Evolutionary conservation across 805 yeast species (phyloP).

Genomic region (Sungouiella blattae): DNA sequence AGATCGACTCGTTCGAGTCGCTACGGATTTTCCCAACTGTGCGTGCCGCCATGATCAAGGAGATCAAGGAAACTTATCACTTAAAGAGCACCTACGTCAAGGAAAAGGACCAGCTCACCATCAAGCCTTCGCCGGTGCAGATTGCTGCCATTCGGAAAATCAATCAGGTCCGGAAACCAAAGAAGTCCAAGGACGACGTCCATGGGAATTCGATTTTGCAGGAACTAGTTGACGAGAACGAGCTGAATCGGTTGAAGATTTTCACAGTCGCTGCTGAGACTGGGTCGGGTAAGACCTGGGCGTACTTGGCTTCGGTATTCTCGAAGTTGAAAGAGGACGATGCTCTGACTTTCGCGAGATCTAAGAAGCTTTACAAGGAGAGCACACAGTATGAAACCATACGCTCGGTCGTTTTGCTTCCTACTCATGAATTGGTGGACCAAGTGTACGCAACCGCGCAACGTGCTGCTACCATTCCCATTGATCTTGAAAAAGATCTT

Average conservation of each 20-base stretch:
- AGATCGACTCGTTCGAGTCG: slow-evolving; percentile 62
- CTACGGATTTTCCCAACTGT: slow-evolving; percentile 66
- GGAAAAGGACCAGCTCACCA: slow-evolving; percentile 26
- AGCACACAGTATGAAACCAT: slow-evolving; percentile 36
- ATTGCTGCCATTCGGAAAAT: slow-evolving; percentile 62
- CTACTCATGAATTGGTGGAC: slow-evolving; percentile 83
- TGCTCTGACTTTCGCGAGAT: slow-evolving; percentile 19
- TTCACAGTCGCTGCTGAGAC: slow-evolving; percentile 93
- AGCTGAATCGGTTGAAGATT: slow-evolving; percentile 42
- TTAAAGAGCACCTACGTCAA: slow-evolving; percentile 31
- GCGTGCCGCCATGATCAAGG: slow-evolving; percentile 53
- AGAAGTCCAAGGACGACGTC: slow-evolving; percentile 21
- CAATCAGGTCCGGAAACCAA: slow-evolving; percentile 38
- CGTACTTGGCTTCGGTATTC: slow-evolving; percentile 75
- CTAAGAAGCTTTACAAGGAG: slow-evolving; percentile 18
- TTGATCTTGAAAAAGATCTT: slow-evolving; percentile 18
- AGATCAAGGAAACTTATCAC: slow-evolving; percentile 42
- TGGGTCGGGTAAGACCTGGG: slow-evolving; percentile 95
- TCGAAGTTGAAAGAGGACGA: slow-evolving; percentile 65
- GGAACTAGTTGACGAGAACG: slow-evolving; percentile 28
- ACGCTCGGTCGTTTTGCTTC: slow-evolving; percentile 74
- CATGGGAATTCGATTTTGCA: slow-evolving; percentile 21
- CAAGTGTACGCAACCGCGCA: slow-evolving; percentile 60
- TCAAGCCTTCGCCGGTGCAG: slow-evolving; percentile 79
- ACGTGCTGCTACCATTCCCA: slow-evolving; percentile 22